Evolutionary conservation across 1,284 basidiomycete species (phyloP).

Genomic region (Earliella scabrosa): DNA sequence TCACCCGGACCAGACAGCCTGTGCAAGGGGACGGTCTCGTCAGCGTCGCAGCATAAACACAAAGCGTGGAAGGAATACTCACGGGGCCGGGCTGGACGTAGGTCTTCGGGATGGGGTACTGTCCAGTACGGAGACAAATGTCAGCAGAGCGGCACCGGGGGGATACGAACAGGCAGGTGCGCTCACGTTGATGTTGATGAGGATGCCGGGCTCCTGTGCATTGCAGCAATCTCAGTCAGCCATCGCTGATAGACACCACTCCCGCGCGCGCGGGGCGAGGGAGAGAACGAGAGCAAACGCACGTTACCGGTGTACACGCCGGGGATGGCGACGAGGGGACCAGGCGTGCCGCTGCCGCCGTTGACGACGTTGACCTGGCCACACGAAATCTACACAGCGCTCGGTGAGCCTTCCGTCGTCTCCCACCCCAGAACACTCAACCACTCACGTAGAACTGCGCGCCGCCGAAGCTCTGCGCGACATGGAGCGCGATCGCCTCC

Average conservation of each 20-base stretch:
- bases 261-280: no score
- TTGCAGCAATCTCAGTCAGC: conserved; percentile 4
- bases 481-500: conserved; percentile 40
- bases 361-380: conserved; percentile 39
- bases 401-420: neutral
- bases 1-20: conserved; percentile 27
- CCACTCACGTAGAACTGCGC: conserved; percentile 34
- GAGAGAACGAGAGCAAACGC: neutral
- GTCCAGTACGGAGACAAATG: neutral
- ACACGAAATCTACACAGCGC: conserved; percentile 24
- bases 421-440: neutral
- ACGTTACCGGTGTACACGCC: conserved; percentile 41
- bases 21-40: neutral
- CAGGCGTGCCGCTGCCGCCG: conserved; percentile 39
- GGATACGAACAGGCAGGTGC: neutral
- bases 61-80: neutral
- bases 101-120: conserved; percentile 27
- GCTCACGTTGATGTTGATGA: conserved; percentile 36
- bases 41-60: neutral
- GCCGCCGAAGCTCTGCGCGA: conserved; percentile 30
- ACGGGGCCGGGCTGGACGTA: conserved; percentile 27
- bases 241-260: no score
- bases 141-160: neutral
- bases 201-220: conserved; percentile 31
- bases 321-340: conserved; percentile 41